These are phyloP conservation scores for Medicago lupulina DNA, from an alignment of 306 rosid genomes.

Conservation along the genomic window DNA sequence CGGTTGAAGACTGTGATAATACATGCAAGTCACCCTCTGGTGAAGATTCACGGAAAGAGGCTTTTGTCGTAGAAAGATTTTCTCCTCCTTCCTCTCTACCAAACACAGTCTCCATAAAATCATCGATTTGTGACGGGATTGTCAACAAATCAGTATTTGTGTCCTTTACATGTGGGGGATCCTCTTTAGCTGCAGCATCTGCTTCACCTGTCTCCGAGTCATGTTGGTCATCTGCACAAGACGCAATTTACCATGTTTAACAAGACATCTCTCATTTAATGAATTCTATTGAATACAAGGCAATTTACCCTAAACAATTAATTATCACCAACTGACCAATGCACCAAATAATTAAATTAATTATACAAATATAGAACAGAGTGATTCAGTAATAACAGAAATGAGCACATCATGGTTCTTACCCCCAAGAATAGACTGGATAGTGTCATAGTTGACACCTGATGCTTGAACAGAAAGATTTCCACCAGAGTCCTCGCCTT, in stretches of 20 bases:
- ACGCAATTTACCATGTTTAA: conserved; percentile 31
- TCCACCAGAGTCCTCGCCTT: conserved; percentile 49
- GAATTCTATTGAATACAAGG: not conserved
- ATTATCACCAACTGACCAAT: conserved; percentile 29
- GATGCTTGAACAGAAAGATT: conserved; percentile 46
- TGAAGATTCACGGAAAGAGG: conserved; percentile 34
- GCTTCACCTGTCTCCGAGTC: conserved; percentile 33
- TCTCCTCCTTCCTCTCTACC: conserved; percentile 37
- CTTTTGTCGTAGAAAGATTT: conserved; percentile 33
- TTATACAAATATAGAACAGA: not conserved
- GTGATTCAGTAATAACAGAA: conserved; percentile 15
- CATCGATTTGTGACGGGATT: conserved; percentile 29
- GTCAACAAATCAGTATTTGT: conserved; percentile 41
- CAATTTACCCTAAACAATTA: conserved; percentile 14
- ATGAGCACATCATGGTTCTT: conserved; percentile 38
- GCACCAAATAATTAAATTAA: conserved; percentile 12
- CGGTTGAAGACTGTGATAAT: conserved; percentile 37
- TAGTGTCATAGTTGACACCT: conserved; percentile 58
- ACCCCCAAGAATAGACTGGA: conserved; percentile 68
- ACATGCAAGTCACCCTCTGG: conserved; percentile 40
- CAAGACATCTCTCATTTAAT: not conserved
- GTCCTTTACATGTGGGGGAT: conserved; percentile 29
- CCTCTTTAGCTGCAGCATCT: conserved; percentile 33
- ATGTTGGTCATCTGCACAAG: conserved; percentile 53
- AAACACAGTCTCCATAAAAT: conserved; percentile 35